Evolutionary conservation across 192 early-diverging fungal genomes (phyloP), one percentile per base, ranked within the genome.

Genomic region (Linnemannia schmuckeri): DNA sequence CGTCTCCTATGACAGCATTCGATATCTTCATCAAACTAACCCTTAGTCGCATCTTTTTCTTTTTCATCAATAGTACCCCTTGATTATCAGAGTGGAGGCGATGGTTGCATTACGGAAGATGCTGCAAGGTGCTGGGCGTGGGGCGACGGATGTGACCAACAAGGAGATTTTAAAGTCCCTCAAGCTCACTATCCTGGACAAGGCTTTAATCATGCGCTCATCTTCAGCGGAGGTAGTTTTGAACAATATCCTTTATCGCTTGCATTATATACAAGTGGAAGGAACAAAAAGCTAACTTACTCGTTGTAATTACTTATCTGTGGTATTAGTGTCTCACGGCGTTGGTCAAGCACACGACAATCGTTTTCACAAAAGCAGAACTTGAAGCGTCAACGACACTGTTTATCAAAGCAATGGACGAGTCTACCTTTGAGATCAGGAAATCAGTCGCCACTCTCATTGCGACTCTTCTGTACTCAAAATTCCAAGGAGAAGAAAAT

Each of bases 121-220:
- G 76, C 76, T 99, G 8, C 91, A 90, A 69, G 96, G 96, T 20
- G 94, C 96, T 18, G 94, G 96, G 30, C 94, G 94, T 68, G 94
- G 93, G 13, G 90, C 93, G 18, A 88, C 82, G 6, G 98, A 98
- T 35, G 63, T 88, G 13, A 93, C 92, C 41, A 87, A 91, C 35
- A 96, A 94, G 80, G 98, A 99, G 38, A 83, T 96, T 4, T 78
- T 93, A 40, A 96, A 96, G 81, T 72, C 85, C 0, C 90, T 96
- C 10, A 93, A 93, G 38, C 24, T 88, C 20, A 94, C 94, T 12
- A 76, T 97, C 57, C 69, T 84, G 4, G 96, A 98, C 81, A 96
- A 97, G 75, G 91, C 94, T 7, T 89, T 93, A 7, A 89, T 95
- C 8, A 93, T 96, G 70, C 84, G 94, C 77, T 89, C 88, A 6